These are phyloP conservation scores for Tolypocladium capitatum DNA, from an alignment of 2,329 filamentous ascomycete genomes.

Conservation along the genomic window DNA sequence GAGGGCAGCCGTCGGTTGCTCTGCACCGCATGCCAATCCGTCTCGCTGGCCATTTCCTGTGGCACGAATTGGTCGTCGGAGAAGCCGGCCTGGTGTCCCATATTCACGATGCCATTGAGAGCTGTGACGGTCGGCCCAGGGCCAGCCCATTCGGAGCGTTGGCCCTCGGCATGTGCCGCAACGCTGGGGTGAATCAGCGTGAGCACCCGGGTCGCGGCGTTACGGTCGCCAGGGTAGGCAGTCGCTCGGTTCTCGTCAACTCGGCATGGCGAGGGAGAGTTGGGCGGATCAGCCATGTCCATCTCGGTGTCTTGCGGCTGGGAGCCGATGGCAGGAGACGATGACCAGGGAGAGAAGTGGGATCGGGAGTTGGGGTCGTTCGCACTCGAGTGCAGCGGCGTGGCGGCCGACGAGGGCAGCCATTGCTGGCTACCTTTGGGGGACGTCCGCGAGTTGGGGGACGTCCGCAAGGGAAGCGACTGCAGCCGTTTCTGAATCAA, in stretches of 20 bases:
- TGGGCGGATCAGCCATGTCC: slow-evolving; percentile 32
- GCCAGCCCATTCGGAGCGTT: slow-evolving; percentile 28
- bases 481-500: slow-evolving; percentile 38
- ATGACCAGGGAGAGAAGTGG: slow-evolving; percentile 20
- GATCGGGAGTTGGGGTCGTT: slow-evolving; percentile 21
- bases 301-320: slow-evolving; percentile 26
- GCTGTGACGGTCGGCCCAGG: slow-evolving; percentile 18
- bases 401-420: slow-evolving; percentile 19
- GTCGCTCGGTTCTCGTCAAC: slow-evolving; percentile 6
- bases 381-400: slow-evolving; percentile 25
- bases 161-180: slow-evolving; percentile 40
- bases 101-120: slow-evolving; percentile 22
- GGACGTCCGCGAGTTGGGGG: slow-evolving; percentile 31
- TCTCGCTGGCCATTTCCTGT: slow-evolving; percentile 29
- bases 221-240: neutral
- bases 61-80: slow-evolving; percentile 30
- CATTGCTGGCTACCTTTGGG: slow-evolving; percentile 20
- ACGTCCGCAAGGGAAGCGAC: slow-evolving; percentile 35
- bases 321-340: slow-evolving; percentile 8
- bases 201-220: slow-evolving; percentile 34
- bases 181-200: slow-evolving; percentile 48
- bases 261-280: slow-evolving; percentile 6
- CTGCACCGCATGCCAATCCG: slow-evolving; percentile 39
- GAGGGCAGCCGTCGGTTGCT: slow-evolving; percentile 43
- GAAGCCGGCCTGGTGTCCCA: slow-evolving; percentile 26